phyloP scores from a whole-genome alignment of 2,329 filamentous ascomycete species.

The Lachnum nothofagi region DNA sequence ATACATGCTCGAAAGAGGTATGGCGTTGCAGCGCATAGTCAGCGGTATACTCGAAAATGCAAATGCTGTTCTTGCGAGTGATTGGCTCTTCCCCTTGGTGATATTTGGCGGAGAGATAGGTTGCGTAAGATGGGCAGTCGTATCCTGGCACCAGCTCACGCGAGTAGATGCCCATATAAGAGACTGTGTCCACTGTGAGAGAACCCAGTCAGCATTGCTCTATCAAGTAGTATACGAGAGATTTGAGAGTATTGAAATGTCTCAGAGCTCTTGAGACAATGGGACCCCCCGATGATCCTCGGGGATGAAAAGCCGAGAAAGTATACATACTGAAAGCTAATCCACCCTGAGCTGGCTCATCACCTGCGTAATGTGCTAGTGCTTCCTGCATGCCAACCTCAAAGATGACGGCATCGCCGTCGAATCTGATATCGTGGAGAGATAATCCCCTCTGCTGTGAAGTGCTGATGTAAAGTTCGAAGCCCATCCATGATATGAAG shows the following conservation, averaged over 20 bases:
- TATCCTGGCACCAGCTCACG: slow-evolving; percentile 29
- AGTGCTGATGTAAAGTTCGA: slow-evolving; percentile 46
- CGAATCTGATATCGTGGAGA: slow-evolving; percentile 49
- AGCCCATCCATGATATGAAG: slow-evolving; percentile 19
- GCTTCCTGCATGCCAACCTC: slow-evolving; percentile 53
- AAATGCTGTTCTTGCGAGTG: slow-evolving; percentile 47
- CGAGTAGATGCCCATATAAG: slow-evolving; percentile 30
- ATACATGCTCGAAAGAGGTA: slow-evolving; percentile 37
- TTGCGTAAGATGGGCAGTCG: slow-evolving; percentile 47
- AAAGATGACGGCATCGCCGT: slow-evolving; percentile 51
- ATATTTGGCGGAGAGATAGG: slow-evolving; percentile 45
- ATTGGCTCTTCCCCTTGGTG: slow-evolving; percentile 41
- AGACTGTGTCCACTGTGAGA: slow-evolving; percentile 34
- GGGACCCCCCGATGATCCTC: no score
- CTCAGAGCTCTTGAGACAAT: no score
- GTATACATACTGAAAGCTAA: slow-evolving; percentile 29
- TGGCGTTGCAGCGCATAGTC: slow-evolving; percentile 49
- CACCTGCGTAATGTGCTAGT: slow-evolving; percentile 30
- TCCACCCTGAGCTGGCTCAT: slow-evolving; percentile 27
- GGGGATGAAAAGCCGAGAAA: no score
- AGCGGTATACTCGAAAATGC: slow-evolving; percentile 49
- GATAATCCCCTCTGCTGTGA: slow-evolving; percentile 44
- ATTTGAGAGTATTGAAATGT: no score
- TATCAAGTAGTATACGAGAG: no score
- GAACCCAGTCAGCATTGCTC: no score